A percentile compares a stretch with the other conserved stretches of the same genome.
These are phyloP conservation scores for Tephrocybe sp. DNA, from an alignment of 768 basidiomycete genomes.

Conservation along the genomic window DNA sequence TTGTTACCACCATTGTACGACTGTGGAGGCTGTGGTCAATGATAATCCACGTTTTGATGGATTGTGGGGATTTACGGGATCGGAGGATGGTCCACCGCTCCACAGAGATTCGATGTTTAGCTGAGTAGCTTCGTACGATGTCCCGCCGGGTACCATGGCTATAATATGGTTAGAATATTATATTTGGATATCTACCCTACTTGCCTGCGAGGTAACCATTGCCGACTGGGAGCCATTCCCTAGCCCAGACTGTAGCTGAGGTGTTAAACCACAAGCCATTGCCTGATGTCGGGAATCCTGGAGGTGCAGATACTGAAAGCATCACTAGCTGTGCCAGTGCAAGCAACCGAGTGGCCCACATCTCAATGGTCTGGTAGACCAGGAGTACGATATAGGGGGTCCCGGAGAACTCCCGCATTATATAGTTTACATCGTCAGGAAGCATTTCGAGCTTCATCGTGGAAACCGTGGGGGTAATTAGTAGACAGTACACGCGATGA, in stretches of 20 bases:
- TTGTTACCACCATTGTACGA: slow-evolving; percentile 74
- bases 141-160: slow-evolving; percentile 70
- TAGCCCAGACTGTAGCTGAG: slow-evolving; percentile 53
- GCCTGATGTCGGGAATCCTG: slow-evolving; percentile 66
- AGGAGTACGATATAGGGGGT: slow-evolving; percentile 9
- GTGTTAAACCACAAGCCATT: slow-evolving; percentile 72
- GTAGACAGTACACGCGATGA: neutral
- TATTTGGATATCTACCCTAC: slow-evolving; percentile 10
- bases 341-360: slow-evolving; percentile 24
- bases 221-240: slow-evolving; percentile 65
- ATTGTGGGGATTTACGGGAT: slow-evolving; percentile 43
- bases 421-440: slow-evolving; percentile 9
- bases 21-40: slow-evolving; percentile 24
- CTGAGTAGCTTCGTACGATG: slow-evolving; percentile 55
- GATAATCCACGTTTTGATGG: neutral
- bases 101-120: slow-evolving; percentile 77
- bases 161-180: neutral
- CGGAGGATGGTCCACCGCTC: slow-evolving; percentile 71
- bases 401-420: slow-evolving; percentile 15
- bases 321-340: slow-evolving; percentile 21
- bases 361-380: slow-evolving; percentile 15
- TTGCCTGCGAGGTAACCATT: slow-evolving; percentile 70
- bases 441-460: slow-evolving; percentile 19
- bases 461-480: slow-evolving; percentile 8
- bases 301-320: slow-evolving; percentile 25